These are phyloP conservation scores for Arachis hypogaea DNA, from an alignment of 306 rosid species.

Conservation along the genomic window DNA sequence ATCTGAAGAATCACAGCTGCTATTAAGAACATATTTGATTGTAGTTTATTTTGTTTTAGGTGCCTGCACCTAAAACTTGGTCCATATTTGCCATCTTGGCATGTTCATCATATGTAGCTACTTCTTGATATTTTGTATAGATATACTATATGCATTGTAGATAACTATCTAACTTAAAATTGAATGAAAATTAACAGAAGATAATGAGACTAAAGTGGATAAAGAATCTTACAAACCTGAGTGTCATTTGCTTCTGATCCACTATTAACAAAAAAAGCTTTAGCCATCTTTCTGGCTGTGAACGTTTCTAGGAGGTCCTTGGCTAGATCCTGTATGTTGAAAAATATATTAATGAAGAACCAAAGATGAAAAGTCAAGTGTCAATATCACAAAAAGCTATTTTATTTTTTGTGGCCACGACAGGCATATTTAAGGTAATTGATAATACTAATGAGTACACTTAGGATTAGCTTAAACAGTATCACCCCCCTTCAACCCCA, in stretches of 20 bases:
- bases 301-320: constrained; percentile 75
- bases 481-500: not conserved
- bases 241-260: constrained; percentile 99
- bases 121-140: constrained; percentile 10
- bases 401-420: constrained; percentile 1
- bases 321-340: constrained; percentile 78
- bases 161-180: constrained; percentile 4
- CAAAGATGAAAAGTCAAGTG: constrained; percentile 26
- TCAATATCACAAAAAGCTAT: constrained; percentile 19
- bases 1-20: constrained; percentile 18
- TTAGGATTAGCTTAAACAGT: constrained; percentile 4
- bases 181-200: constrained; percentile 14
- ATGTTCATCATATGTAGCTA: not conserved
- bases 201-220: constrained; percentile 35
- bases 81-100: constrained; percentile 3
- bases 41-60: constrained; percentile 22
- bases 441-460: not conserved
- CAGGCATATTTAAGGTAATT: constrained; percentile 3
- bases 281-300: constrained; percentile 83
- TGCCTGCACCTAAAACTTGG: not conserved
- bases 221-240: constrained; percentile 61
- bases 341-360: constrained; percentile 26
- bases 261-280: constrained; percentile 87
- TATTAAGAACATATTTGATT: constrained; percentile 29
- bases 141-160: constrained; percentile 18